Conservation (phyloP, 495 filamentous ascomycete species). For the Aspergillus indologenus region DNA sequence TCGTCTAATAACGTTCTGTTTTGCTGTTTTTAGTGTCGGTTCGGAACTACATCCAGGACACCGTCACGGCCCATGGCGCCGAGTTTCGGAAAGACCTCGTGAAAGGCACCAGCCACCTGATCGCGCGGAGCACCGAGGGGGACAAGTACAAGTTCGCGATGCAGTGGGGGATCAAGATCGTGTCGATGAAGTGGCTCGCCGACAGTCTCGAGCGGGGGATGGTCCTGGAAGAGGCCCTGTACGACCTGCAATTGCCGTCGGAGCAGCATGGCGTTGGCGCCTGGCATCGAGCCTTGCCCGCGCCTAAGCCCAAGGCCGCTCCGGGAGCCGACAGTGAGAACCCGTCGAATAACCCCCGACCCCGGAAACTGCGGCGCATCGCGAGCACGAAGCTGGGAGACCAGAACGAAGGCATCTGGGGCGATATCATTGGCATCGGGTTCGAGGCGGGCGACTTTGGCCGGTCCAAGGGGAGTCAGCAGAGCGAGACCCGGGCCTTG, state of each 20-base stretch:
- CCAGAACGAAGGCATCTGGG: conserved; percentile 82
- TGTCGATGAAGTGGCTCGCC: conserved; percentile 78
- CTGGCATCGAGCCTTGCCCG: conserved; percentile 56
- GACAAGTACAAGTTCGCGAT: conserved; percentile 85
- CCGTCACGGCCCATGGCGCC: conserved; percentile 65
- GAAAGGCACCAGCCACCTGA: conserved; percentile 75
- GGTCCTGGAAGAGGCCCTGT: conserved; percentile 80
- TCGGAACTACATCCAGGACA: conserved; percentile 64
- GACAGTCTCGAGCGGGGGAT: conserved; percentile 89
- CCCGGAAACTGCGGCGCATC: conserved; percentile 71
- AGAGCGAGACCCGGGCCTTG: conserved; percentile 29
- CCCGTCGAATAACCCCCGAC: conserved; percentile 34
- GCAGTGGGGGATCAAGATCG: conserved; percentile 72
- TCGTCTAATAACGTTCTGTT: no score
- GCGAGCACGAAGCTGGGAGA: conserved; percentile 74
- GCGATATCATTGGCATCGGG: conserved; percentile 69
- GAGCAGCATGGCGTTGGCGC: conserved; percentile 75
- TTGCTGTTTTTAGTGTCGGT: conserved; percentile 50
- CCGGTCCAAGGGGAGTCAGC: conserved; percentile 29
- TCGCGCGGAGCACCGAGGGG: conserved; percentile 73
- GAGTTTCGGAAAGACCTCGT: conserved; percentile 84
- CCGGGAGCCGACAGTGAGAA: conserved; percentile 21
- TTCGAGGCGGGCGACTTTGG: conserved; percentile 30
- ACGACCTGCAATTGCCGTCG: conserved; percentile 65
- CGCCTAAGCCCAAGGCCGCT: conserved; percentile 28